These are phyloP conservation scores for Heimioporus sp. DNA, from an alignment of 768 basidiomycete genomes.

Conservation along the genomic window DNA sequence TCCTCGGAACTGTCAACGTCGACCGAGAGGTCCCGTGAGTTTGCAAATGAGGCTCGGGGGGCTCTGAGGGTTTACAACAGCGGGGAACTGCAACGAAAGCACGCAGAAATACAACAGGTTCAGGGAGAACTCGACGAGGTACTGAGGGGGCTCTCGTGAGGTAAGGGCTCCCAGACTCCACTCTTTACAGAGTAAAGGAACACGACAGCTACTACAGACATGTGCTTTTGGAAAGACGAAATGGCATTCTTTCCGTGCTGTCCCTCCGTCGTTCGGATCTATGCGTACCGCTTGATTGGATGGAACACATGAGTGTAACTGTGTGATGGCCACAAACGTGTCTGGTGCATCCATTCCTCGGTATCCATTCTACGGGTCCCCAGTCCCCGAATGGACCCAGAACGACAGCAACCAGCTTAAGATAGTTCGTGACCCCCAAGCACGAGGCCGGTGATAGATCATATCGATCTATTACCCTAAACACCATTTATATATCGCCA, in stretches of 20 bases:
- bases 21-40: slow-evolving; percentile 52
- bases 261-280: no score
- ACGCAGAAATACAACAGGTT: slow-evolving; percentile 52
- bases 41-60: slow-evolving; percentile 53
- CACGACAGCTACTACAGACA: not conserved
- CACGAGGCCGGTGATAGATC: slow-evolving; percentile 11
- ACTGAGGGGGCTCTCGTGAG: slow-evolving; percentile 30
- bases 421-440: slow-evolving; percentile 2
- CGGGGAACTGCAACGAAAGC: slow-evolving; percentile 53
- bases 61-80: slow-evolving; percentile 44
- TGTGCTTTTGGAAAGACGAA: not conserved
- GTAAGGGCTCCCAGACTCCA: slow-evolving; percentile 9
- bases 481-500: slow-evolving; percentile 8
- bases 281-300: no score
- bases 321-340: no score
- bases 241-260: no score
- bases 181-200: not conserved
- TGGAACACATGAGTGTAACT: no score
- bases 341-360: no score
- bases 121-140: slow-evolving; percentile 55
- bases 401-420: not conserved
- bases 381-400: not conserved
- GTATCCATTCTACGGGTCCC: not conserved
- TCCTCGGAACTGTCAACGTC: slow-evolving; percentile 13
- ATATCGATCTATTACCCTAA: slow-evolving; percentile 15